These are phyloP conservation scores for Pyrus hybrid DNA, from an alignment of 331 rosid species.

Conservation along the genomic window DNA sequence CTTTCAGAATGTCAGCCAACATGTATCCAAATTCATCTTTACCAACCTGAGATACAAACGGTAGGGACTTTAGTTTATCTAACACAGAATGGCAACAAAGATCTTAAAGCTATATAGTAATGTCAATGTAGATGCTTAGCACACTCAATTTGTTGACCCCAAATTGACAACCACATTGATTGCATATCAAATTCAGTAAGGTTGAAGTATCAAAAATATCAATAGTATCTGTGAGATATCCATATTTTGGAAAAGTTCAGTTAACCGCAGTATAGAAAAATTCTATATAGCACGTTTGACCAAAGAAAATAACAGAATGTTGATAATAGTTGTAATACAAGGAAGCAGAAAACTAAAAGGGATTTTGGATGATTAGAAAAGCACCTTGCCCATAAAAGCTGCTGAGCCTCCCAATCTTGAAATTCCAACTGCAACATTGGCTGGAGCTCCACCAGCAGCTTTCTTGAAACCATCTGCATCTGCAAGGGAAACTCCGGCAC, in stretches of 20 bases:
- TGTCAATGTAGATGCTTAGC: too few species aligned
- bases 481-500: constrained; percentile 34
- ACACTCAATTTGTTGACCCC: too few species aligned
- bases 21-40: constrained; percentile 76
- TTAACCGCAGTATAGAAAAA: too few species aligned
- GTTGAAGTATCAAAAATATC: too few species aligned
- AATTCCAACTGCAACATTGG: constrained; percentile 44
- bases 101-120: too few species aligned
- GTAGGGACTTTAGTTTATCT: background rate
- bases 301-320: background rate
- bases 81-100: background rate
- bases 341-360: background rate
- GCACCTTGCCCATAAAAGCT: constrained; percentile 65
- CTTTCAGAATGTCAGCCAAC: constrained; percentile 61
- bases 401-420: constrained; percentile 42
- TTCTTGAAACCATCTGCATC: constrained; percentile 39
- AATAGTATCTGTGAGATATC: too few species aligned
- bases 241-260: too few species aligned
- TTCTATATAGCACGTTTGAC: too few species aligned
- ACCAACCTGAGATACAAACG: constrained; percentile 50
- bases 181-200: too few species aligned
- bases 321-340: background rate
- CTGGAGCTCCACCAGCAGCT: constrained; percentile 49
- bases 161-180: too few species aligned
- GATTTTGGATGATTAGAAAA: background rate